Evolutionary conservation across 495 filamentous ascomycete genomes (phyloP).

Genomic region (Penicillium roqueforti): DNA sequence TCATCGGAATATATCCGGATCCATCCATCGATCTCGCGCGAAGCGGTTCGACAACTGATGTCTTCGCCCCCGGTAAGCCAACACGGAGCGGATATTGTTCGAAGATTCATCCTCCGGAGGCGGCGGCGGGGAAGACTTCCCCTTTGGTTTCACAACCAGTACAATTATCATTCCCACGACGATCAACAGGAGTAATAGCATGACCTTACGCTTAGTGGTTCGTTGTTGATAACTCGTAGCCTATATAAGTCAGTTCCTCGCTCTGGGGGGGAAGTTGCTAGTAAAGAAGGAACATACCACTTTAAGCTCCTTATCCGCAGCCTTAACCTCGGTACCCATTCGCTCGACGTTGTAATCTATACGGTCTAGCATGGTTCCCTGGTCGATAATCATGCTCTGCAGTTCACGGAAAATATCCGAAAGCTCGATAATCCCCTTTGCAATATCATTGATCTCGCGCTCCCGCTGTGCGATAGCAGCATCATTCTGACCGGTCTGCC

Average conservation of each 20-base stretch:
- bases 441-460: slow-evolving; percentile 96
- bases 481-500: slow-evolving; percentile 72
- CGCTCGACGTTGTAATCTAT: slow-evolving; percentile 98
- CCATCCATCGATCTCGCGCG: slow-evolving; percentile 35
- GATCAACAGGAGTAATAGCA: slow-evolving; percentile 77
- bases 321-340: slow-evolving; percentile 86
- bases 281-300: slow-evolving; percentile 52
- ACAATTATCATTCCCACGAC: slow-evolving; percentile 85
- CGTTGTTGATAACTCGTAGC: slow-evolving; percentile 83
- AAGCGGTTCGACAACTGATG: slow-evolving; percentile 23
- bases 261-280: background rate
- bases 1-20: slow-evolving; percentile 42
- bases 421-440: slow-evolving; percentile 94
- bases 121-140: slow-evolving; percentile 28
- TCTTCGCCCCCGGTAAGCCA: slow-evolving; percentile 23
- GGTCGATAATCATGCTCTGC: slow-evolving; percentile 95
- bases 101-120: slow-evolving; percentile 27
- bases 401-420: slow-evolving; percentile 95
- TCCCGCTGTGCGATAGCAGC: slow-evolving; percentile 85
- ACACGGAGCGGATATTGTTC: slow-evolving; percentile 25
- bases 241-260: slow-evolving; percentile 25
- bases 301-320: slow-evolving; percentile 84
- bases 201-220: slow-evolving; percentile 84
- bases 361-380: slow-evolving; percentile 94
- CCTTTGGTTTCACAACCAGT: slow-evolving; percentile 77